phyloP scores from a whole-genome alignment of 768 basidiomycete species.

The Tulasnella sp. region DNA sequence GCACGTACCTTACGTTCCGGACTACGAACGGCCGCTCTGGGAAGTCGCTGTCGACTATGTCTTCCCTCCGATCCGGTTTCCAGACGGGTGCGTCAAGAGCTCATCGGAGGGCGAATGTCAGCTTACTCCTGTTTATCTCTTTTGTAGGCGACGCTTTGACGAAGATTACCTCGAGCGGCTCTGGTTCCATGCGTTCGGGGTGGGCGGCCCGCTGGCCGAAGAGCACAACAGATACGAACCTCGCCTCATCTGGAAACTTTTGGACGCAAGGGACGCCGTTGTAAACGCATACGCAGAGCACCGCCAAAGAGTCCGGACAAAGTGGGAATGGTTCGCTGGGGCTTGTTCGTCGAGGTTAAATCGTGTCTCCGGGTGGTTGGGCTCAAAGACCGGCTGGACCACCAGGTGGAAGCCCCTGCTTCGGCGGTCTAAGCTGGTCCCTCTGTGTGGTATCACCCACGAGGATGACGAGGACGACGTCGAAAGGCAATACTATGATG shows the following conservation, averaged over 20 bases:
- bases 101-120: not conserved
- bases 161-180: slow-evolving; percentile 29
- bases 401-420: not conserved
- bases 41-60: slow-evolving; percentile 17
- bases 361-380: slow-evolving; percentile 8
- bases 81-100: slow-evolving; percentile 3
- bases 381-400: slow-evolving; percentile 9
- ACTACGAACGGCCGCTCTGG: slow-evolving; percentile 21
- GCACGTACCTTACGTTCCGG: slow-evolving; percentile 30
- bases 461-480: slow-evolving; percentile 1
- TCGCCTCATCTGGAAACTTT: slow-evolving; percentile 5
- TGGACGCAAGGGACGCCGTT: slow-evolving; percentile 9
- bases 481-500: not conserved
- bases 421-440: not conserved
- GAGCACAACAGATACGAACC: slow-evolving; percentile 13
- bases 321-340: not conserved
- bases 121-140: not conserved
- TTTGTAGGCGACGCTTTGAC: slow-evolving; percentile 20
- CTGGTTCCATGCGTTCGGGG: slow-evolving; percentile 24
- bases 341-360: slow-evolving; percentile 18
- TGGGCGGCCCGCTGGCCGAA: slow-evolving; percentile 25
- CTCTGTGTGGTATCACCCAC: not conserved
- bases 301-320: not conserved
- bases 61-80: slow-evolving; percentile 20
- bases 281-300: not conserved